Evolutionary conservation across 2,329 filamentous ascomycete species (phyloP), one percentile per base, ranked within the genome.

Genomic region (Myriosclerotinia scirpicola): DNA sequence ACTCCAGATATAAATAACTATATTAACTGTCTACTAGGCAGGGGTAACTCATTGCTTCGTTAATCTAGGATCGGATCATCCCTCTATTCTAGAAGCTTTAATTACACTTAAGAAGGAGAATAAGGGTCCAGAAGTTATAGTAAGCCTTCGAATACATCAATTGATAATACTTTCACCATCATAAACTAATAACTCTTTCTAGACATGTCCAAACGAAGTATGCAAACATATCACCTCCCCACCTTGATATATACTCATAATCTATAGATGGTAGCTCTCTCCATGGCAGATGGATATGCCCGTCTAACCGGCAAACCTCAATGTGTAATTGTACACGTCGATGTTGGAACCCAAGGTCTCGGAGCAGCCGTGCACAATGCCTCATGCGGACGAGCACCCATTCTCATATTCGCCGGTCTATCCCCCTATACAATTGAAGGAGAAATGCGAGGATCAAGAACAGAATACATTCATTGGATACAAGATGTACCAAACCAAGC

Each of bases 391-490:
- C 84, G 89, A 67, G 87, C 85, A 0, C 90, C 90, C 0, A 75
- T 92, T 8, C 79, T 92, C 54, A 90, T 92, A 68, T 91, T 92
- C 71, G 90, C 90, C 1, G 90, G 90, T 3, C 78, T 92, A n/a
- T 89, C 85, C 14, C 90, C 90, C 0, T 90, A 84, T 74, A 92
- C 90, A 0, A 84, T 89, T 62, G 88, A 91, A 71, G 90, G 90
- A 7, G 89, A 92, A 76, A 84, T 88, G 77, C 81, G 86, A 7
- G 90, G 90, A 1, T 87, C 84, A 1, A 79, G 90, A 66, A 91
- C 89, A 0, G 90, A 92, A 76, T 92, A 90, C 73, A 91, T 91
- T 71, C 89, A 92, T 73, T 92, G 89, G 88, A 88, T 92, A 40
- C 90, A 92, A 73, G 89, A 92, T 76, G 87, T 91, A 3, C 89